These are phyloP conservation scores for Paratinospora sagittata DNA, from an alignment of 164 flowering plant genomes.

Conservation along the genomic window DNA sequence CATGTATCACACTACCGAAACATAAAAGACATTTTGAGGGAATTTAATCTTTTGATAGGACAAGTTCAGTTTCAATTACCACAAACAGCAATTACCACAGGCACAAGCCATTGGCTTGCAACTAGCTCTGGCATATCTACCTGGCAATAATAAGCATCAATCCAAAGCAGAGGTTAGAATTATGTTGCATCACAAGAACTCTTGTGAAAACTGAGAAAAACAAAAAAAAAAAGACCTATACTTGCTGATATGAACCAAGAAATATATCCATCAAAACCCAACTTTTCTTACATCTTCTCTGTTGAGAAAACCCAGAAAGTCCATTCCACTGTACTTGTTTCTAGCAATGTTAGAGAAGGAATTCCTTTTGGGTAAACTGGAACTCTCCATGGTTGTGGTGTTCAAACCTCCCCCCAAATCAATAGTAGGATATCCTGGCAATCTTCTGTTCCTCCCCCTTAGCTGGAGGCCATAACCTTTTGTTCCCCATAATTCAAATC, in stretches of 20 bases:
- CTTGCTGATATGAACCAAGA: not conserved
- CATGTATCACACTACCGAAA: not conserved
- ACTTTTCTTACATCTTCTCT: slow-evolving; percentile 65
- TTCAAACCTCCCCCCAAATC: slow-evolving; percentile 54
- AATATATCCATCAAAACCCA: not conserved
- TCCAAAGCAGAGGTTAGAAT: not conserved
- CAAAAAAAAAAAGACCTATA: not conserved
- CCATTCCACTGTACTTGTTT: slow-evolving; percentile 35
- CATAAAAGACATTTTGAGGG: too few relatives aligned
- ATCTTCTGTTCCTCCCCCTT: slow-evolving; percentile 59
- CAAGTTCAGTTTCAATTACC: slow-evolving; percentile 38
- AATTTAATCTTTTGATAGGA: too few relatives aligned
- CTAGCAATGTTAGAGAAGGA: slow-evolving; percentile 19
- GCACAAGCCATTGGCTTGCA: slow-evolving; percentile 77
- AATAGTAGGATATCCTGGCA: slow-evolving; percentile 64
- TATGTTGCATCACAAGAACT: not conserved
- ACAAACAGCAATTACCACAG: slow-evolving; percentile 48
- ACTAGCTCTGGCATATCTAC: slow-evolving; percentile 56
- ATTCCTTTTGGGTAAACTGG: slow-evolving; percentile 23
- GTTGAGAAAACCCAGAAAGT: slow-evolving; percentile 45
- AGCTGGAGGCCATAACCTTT: slow-evolving; percentile 69
- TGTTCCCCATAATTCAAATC: slow-evolving; percentile 91
- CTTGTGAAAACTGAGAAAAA: not conserved
- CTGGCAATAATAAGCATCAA: slow-evolving; percentile 40
- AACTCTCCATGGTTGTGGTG: slow-evolving; percentile 28